These are phyloP conservation scores for Talaromyces rugulosus DNA, from an alignment of 2,329 filamentous ascomycete genomes.

Conservation along the genomic window DNA sequence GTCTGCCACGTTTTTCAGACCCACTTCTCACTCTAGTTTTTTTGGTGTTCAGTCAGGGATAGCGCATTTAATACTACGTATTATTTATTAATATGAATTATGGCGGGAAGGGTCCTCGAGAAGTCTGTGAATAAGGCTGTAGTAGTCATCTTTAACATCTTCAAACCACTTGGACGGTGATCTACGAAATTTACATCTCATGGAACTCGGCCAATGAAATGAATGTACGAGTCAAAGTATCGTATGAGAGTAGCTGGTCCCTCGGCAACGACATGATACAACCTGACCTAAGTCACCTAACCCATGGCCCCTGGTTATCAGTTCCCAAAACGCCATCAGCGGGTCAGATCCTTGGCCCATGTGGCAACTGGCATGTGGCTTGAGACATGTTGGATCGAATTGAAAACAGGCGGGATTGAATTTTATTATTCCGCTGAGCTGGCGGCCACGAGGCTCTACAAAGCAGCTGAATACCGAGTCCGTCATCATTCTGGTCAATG, in stretches of 20 bases:
- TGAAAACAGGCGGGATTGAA: background rate
- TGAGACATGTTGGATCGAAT: background rate
- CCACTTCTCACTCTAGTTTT: background rate
- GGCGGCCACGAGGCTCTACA: background rate
- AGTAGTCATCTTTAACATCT: background rate
- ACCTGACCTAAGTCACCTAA: background rate
- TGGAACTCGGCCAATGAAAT: background rate
- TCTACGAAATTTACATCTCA: background rate
- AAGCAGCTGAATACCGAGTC: background rate
- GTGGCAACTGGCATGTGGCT: background rate
- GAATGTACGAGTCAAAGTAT: background rate
- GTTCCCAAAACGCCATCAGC: background rate
- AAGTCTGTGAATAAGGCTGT: background rate
- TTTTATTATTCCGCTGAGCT: background rate
- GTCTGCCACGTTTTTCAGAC: background rate
- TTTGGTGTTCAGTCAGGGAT: background rate
- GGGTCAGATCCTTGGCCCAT: background rate
- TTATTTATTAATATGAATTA: background rate
- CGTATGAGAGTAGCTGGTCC: background rate
- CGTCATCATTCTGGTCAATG: background rate
- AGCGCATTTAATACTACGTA: background rate
- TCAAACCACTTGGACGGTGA: background rate
- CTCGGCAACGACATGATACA: background rate
- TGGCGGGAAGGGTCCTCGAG: background rate
- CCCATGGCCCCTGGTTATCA: background rate